Evolutionary conservation across 345 rosid species (phyloP).

Genomic region (Eutrema japonicum): DNA sequence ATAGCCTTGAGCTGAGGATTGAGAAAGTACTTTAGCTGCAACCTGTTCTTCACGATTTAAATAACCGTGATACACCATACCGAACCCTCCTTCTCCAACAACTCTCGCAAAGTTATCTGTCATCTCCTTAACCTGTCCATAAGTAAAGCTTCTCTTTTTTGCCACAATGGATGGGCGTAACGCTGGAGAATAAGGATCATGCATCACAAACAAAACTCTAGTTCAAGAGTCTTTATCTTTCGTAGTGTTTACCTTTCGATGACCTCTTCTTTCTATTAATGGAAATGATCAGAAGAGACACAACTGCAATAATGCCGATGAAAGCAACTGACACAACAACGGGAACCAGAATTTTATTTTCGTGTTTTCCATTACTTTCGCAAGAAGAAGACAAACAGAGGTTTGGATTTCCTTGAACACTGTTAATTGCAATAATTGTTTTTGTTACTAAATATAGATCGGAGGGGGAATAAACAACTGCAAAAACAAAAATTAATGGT

Average conservation of each 20-base stretch:
- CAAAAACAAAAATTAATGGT: not conserved
- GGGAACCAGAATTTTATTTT: not conserved
- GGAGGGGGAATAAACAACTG: not conserved
- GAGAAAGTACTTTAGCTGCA: constrained; percentile 42
- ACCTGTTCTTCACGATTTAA: constrained; percentile 25
- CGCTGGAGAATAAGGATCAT: not conserved
- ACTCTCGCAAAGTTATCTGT: constrained; percentile 46
- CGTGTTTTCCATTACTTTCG: not conserved
- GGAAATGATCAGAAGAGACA: not conserved
- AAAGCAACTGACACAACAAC: not conserved
- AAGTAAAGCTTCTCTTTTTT: constrained; percentile 7
- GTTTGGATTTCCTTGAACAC: not conserved
- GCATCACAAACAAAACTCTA: not conserved
- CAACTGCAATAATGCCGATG: not conserved
- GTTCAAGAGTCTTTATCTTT: not conserved
- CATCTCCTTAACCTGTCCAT: constrained; percentile 35
- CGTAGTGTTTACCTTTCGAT: not conserved
- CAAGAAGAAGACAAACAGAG: not conserved
- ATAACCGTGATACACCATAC: constrained; percentile 52
- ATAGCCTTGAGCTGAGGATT: constrained; percentile 38
- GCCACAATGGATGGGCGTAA: not conserved
- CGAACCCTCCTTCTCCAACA: constrained; percentile 58
- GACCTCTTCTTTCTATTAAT: not conserved
- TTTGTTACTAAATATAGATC: no score
- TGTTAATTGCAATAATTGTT: not conserved